These are phyloP conservation scores for Epichloe sp. DNA, from an alignment of 2,329 filamentous ascomycete species.

Conservation along the genomic window DNA sequence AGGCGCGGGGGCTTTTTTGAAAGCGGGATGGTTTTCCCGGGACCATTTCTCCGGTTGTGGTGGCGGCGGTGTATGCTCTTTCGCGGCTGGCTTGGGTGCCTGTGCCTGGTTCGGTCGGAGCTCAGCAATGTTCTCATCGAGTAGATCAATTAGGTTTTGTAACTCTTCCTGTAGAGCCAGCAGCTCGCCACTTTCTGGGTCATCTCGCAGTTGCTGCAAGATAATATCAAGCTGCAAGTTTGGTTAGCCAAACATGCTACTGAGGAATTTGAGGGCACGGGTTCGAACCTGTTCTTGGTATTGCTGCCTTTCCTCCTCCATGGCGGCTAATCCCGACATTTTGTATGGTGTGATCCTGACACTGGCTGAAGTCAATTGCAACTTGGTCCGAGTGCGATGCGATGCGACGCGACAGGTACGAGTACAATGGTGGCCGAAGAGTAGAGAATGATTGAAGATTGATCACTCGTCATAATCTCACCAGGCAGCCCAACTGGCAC, in stretches of 20 bases:
- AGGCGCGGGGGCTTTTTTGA: conserved; percentile 35
- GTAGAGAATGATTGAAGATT: neutral
- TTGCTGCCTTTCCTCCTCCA: conserved; percentile 39
- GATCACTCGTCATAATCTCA: too few relatives aligned
- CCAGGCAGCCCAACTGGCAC: neutral
- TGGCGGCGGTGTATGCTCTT: conserved; percentile 30
- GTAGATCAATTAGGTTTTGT: conserved; percentile 64
- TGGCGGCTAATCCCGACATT: conserved; percentile 23
- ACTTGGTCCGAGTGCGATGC: neutral
- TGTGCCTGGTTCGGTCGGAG: conserved; percentile 42
- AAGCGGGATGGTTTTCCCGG: conserved; percentile 67
- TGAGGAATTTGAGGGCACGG: neutral
- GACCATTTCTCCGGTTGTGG: conserved; percentile 60
- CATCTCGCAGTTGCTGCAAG: conserved; percentile 59
- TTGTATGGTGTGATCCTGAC: neutral
- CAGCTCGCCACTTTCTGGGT: conserved; percentile 69
- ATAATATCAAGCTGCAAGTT: conserved; percentile 60
- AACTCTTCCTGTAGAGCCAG: conserved; percentile 67
- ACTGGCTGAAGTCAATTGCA: neutral
- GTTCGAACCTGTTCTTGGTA: conserved; percentile 41
- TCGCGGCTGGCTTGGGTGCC: conserved; percentile 30
- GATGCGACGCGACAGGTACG: neutral
- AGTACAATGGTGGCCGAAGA: neutral
- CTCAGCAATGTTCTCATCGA: conserved; percentile 70
- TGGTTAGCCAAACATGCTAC: conserved; percentile 8